Percentiles rank a stretch among this genome's conserved stretches.
Conservation (phyloP, 148 eudicot species). For the Hydrangea macrophylla region DNA sequence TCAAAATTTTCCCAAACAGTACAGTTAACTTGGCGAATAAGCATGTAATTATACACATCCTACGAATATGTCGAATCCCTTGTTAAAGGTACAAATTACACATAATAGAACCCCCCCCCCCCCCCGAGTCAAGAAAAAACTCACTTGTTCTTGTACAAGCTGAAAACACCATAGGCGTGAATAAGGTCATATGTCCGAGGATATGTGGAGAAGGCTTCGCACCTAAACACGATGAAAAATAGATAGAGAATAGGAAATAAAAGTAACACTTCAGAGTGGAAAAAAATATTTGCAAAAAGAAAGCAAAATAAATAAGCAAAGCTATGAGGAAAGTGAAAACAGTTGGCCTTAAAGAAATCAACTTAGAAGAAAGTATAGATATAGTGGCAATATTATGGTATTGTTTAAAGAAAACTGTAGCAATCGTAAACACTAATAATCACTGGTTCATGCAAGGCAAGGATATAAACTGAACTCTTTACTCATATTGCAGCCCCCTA, state of each 20-base stretch:
- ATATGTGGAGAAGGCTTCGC: slow-evolving; percentile 58
- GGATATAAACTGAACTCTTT: slow-evolving; percentile 5
- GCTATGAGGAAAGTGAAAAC: neutral
- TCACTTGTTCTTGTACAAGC: slow-evolving; percentile 50
- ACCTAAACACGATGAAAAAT: slow-evolving; percentile 29
- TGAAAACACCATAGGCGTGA: slow-evolving; percentile 43
- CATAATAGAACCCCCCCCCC: neutral
- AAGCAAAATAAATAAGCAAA: neutral
- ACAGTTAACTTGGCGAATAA: neutral
- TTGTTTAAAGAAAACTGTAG: neutral
- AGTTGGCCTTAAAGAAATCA: too few species aligned
- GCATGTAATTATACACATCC: neutral
- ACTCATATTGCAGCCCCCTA: neutral
- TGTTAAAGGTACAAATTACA: slow-evolving; percentile 2
- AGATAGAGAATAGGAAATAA: neutral
- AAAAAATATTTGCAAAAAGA: neutral
- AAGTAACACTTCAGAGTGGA: neutral
- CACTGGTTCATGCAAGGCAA: neutral
- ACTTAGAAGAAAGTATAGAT: too few species aligned
- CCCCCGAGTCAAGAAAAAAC: neutral
- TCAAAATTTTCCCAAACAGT: neutral
- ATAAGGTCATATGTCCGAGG: slow-evolving; percentile 55
- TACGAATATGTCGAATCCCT: neutral
- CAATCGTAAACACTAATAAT: neutral
- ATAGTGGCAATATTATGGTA: neutral